Percentiles rank a stretch among this genome's conserved stretches.
Conservation (phyloP, 2,329 filamentous ascomycete species). For the Ophiostoma australiae region DNA sequence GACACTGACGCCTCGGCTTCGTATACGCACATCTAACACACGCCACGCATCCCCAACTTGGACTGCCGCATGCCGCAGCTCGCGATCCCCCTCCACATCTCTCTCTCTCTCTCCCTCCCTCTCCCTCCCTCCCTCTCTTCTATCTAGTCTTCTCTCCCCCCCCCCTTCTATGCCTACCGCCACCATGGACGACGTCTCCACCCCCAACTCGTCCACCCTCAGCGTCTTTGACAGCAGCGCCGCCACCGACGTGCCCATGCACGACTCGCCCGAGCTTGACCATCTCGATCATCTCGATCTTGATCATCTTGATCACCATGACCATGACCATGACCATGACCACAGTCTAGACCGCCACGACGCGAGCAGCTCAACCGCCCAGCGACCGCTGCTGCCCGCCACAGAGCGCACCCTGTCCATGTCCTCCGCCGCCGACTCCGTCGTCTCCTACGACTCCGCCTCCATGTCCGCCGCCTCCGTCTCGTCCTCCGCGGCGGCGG, state of each 20-base stretch:
- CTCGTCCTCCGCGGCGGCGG: neutral
- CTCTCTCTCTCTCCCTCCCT: neutral
- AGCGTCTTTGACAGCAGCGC: constrained; percentile 27
- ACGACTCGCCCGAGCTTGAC: constrained; percentile 17
- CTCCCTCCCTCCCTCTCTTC: neutral
- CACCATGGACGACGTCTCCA: constrained; percentile 27
- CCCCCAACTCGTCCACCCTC: constrained; percentile 26
- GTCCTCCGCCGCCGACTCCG: constrained; percentile 12
- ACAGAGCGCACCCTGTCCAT: constrained; percentile 13
- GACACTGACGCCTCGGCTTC: constrained; percentile 13
- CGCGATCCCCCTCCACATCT: neutral
- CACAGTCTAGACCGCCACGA: neutral
- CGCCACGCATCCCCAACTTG: neutral
- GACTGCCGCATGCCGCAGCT: constrained; percentile 13
- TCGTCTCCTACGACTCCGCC: constrained; percentile 12
- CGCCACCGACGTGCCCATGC: constrained; percentile 22
- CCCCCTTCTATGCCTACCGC: neutral
- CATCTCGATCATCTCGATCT: constrained; percentile 23
- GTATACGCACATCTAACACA: neutral
- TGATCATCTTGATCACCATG: constrained; percentile 18
- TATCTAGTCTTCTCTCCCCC: neutral
- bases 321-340: too few relatives aligned
- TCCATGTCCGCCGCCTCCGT: constrained; percentile 16
- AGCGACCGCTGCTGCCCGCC: constrained; percentile 20
- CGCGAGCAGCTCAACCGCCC: neutral